phyloP scores from a whole-genome alignment of 2,329 filamentous ascomycete species.

The Endoconidiophora polonica region DNA sequence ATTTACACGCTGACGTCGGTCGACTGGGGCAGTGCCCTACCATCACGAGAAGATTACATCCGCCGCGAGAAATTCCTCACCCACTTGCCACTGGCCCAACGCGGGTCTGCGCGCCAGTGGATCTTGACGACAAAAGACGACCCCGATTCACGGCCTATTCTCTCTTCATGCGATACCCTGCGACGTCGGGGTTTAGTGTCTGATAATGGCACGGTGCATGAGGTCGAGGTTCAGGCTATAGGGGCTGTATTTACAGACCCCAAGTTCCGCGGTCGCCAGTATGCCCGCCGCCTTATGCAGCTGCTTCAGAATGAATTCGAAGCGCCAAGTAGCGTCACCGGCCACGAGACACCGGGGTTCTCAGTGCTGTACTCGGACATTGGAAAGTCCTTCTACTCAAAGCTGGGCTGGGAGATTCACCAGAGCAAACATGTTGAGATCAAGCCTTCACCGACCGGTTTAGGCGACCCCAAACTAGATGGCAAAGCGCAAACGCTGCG shows the following conservation, averaged over 20 bases:
- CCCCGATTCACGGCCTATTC: slow-evolving; percentile 29
- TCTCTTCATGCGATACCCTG: slow-evolving; percentile 48
- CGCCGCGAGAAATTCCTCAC: slow-evolving; percentile 40
- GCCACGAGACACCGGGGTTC: slow-evolving; percentile 33
- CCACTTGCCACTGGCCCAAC: slow-evolving; percentile 37
- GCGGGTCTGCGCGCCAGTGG: slow-evolving; percentile 46
- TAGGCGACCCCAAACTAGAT: slow-evolving; percentile 16
- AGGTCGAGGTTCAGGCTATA: slow-evolving; percentile 50
- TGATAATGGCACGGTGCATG: slow-evolving; percentile 4
- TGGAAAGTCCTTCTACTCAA: slow-evolving; percentile 65
- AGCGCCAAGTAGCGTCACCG: slow-evolving; percentile 15
- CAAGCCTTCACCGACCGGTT: slow-evolving; percentile 20
- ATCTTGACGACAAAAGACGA: slow-evolving; percentile 35
- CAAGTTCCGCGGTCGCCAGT: slow-evolving; percentile 52
- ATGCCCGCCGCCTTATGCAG: slow-evolving; percentile 58
- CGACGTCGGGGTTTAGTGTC: slow-evolving; percentile 36
- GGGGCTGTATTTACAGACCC: slow-evolving; percentile 64
- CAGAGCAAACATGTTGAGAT: slow-evolving; percentile 57
- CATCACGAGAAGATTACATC: slow-evolving; percentile 35
- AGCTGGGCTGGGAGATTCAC: slow-evolving; percentile 60
- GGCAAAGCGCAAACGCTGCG: slow-evolving; percentile 29
- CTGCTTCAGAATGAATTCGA: slow-evolving; percentile 24
- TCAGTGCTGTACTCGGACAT: slow-evolving; percentile 79
- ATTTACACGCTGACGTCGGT: slow-evolving; percentile 40
- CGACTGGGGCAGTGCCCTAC: slow-evolving; percentile 42